phyloP scores from a whole-genome alignment of 345 rosid species.

The Sonneratia caseolaris region DNA sequence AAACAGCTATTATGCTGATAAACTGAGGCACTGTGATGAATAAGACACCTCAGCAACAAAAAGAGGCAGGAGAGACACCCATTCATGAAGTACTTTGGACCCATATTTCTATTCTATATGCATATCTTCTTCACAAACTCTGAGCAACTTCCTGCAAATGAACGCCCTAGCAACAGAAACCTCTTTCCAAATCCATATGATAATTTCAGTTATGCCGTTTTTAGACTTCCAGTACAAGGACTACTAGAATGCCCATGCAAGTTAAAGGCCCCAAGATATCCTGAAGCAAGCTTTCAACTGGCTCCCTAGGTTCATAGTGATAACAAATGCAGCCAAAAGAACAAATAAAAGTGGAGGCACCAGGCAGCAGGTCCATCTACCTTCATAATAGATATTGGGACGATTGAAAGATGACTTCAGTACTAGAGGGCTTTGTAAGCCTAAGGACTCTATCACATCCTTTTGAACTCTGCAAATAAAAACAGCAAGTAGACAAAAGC shows the following conservation, averaged over 20 bases:
- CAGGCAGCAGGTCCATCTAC: constrained; percentile 26
- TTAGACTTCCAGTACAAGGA: neutral
- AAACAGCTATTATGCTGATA: neutral
- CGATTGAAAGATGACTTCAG: constrained; percentile 92
- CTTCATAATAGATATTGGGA: constrained; percentile 88
- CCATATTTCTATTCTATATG: neutral
- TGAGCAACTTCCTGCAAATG: neutral
- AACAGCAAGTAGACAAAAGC: constrained; percentile 1
- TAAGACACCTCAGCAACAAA: neutral
- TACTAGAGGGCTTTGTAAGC: constrained; percentile 68
- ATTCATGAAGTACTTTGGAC: neutral
- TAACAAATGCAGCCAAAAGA: neutral
- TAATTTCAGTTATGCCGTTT: neutral
- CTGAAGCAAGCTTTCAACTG: neutral
- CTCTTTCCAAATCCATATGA: neutral
- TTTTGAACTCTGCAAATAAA: constrained; percentile 66
- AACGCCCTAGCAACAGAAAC: neutral
- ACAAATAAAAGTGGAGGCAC: constrained; percentile 5
- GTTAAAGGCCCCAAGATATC: neutral
- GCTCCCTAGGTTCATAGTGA: neutral
- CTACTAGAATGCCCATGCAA: neutral
- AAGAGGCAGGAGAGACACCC: neutral
- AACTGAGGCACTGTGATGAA: neutral
- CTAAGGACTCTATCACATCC: constrained; percentile 73
- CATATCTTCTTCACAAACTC: neutral